Evolutionary conservation across 352 stramenopile genomes (phyloP).

Genomic region (Globisporangium megalacanthum): DNA sequence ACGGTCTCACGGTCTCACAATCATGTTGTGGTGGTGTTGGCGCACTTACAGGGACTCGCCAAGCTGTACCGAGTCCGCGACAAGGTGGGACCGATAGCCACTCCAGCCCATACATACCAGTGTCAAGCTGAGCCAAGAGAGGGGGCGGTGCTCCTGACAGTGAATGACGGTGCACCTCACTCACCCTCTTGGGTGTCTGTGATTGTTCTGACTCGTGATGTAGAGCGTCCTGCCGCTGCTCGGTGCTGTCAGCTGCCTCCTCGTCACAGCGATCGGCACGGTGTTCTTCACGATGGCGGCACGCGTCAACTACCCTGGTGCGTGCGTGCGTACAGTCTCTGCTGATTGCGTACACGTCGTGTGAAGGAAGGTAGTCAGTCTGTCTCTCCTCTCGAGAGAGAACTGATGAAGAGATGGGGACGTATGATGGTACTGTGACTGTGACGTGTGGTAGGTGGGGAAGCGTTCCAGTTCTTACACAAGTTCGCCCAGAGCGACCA

Average conservation of each 20-base stretch:
- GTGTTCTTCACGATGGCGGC: conserved; percentile 71
- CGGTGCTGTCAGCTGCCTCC: conserved; percentile 37
- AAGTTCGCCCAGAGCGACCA: conserved; percentile 27
- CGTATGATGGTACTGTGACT: no score
- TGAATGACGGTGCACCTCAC: no score
- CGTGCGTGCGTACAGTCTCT: not conserved
- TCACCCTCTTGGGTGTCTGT: not conserved
- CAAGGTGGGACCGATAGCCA: conserved; percentile 23
- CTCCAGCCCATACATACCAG: no score
- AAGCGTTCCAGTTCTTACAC: conserved; percentile 62
- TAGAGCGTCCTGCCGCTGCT: conserved; percentile 53
- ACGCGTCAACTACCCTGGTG: conserved; percentile 92
- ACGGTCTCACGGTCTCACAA: no score
- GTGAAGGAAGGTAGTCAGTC: no score
- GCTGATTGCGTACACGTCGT: not conserved
- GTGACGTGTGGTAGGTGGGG: conserved; percentile 32
- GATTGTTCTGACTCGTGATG: not conserved
- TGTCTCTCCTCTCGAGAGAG: no score
- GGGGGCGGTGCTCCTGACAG: no score
- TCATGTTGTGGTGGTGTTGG: not conserved
- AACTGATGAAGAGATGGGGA: no score
- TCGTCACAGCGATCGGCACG: conserved; percentile 36
- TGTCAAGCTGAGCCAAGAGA: no score
- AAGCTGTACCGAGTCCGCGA: conserved; percentile 61
- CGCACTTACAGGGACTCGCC: conserved; percentile 33